These are phyloP conservation scores for Vanderwaltozyma yarrowii DNA, from an alignment of 805 yeast species.

Conservation along the genomic window DNA sequence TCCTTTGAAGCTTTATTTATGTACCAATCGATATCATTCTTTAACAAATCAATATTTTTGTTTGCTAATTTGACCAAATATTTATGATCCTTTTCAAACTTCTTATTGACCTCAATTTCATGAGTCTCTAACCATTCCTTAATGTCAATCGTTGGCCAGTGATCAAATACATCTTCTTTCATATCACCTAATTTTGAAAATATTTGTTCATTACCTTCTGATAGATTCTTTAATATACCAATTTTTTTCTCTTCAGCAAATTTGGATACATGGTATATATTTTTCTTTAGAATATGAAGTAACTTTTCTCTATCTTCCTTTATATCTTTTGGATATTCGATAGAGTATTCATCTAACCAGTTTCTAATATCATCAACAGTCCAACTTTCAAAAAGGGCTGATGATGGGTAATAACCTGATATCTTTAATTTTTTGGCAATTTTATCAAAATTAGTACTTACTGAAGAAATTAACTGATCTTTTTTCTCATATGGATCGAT, in stretches of 20 bases:
- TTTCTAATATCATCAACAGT: conserved; percentile 32
- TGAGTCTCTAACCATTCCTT: conserved; percentile 44
- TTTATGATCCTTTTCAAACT: conserved; percentile 28
- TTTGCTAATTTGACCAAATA: conserved; percentile 30
- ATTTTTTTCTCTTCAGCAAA: conserved; percentile 32
- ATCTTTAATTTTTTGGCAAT: conserved; percentile 30
- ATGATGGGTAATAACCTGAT: conserved; percentile 40
- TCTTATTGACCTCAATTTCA: conserved; percentile 31
- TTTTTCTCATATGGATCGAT: conserved; percentile 32
- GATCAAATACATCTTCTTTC: conserved; percentile 37
- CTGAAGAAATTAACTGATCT: conserved; percentile 36
- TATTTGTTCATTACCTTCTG: conserved; percentile 28
- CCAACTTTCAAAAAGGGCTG: conserved; percentile 38
- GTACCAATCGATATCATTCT: conserved; percentile 34
- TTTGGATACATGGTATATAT: conserved; percentile 35
- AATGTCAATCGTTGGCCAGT: conserved; percentile 46
- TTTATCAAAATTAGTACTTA: conserved; percentile 35
- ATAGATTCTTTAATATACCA: conserved; percentile 32
- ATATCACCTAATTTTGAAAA: conserved; percentile 33
- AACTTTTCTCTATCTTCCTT: conserved; percentile 37
- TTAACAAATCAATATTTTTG: conserved; percentile 28
- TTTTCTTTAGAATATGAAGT: conserved; percentile 30
- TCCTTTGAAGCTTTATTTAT: conserved; percentile 19
- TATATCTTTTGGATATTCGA: conserved; percentile 25
- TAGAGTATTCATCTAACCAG: conserved; percentile 40